These are phyloP conservation scores for Perkinsus olseni DNA, from an alignment of 169 alveolate species.

Conservation along the genomic window DNA sequence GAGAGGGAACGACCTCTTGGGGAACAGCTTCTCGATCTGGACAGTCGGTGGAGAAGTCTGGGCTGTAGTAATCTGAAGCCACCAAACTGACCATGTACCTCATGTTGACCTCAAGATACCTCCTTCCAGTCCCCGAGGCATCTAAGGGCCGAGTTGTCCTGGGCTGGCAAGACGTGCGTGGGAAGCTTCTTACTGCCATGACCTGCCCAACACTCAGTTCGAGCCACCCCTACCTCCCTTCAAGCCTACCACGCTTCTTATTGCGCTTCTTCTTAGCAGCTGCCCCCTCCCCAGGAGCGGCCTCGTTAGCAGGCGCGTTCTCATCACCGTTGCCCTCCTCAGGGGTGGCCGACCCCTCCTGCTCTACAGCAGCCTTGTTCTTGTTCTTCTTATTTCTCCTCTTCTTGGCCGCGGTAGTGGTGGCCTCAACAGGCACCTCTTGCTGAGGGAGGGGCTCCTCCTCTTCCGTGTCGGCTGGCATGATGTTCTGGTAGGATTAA, in stretches of 20 bases:
- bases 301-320: not conserved
- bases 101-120: not conserved
- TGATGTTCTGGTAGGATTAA: not conserved
- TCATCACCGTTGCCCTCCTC: not conserved
- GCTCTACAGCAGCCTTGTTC: not conserved
- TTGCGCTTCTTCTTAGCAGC: not conserved
- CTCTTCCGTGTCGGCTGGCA: not conserved
- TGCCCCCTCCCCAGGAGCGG: not conserved
- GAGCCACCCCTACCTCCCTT: not conserved
- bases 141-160: conserved; percentile 1
- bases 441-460: not conserved
- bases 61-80: not conserved
- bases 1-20: not conserved
- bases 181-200: not conserved
- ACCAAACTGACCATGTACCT: not conserved
- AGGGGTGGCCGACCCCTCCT: too few species aligned
- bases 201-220: not conserved
- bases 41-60: not conserved
- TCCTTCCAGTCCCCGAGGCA: conserved; percentile 7
- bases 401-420: conserved; percentile 9
- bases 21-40: not conserved
- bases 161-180: not conserved
- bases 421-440: not conserved
- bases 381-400: conserved; percentile 28
- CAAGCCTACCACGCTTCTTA: not conserved